Conservation (phyloP, 192 early-diverging fungal species). For the Nowakowskiella sp. region DNA sequence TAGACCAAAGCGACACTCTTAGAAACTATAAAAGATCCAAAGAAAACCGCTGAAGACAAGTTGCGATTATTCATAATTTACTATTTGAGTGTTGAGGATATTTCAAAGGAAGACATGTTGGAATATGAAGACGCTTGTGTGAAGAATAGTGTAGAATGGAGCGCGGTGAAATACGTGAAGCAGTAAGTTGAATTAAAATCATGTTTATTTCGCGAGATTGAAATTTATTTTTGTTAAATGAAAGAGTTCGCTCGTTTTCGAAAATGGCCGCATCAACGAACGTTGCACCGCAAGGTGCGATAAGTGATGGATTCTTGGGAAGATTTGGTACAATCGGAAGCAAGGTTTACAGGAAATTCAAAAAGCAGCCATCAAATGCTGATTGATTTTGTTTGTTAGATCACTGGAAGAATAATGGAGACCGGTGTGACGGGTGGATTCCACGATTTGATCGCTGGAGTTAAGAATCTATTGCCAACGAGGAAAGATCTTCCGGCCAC, state of each 20-base stretch:
- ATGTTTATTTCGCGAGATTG: conserved; percentile 6
- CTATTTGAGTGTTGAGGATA: conserved; percentile 62
- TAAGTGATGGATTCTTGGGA: conserved; percentile 35
- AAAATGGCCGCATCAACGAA: conserved; percentile 33
- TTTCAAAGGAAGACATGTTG: conserved; percentile 74
- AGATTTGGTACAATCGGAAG: conserved; percentile 35
- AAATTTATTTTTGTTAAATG: conserved; percentile 4
- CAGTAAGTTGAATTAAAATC: conserved; percentile 38
- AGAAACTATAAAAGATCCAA: conserved; percentile 75
- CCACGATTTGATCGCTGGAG: conserved; percentile 63
- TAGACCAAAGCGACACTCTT: conserved; percentile 69
- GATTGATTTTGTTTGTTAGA: conserved; percentile 7
- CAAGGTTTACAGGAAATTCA: conserved; percentile 26
- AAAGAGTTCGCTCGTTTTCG: conserved; percentile 31
- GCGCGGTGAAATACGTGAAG: conserved; percentile 75
- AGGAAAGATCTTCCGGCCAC: conserved; percentile 84
- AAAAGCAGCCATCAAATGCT: background rate
- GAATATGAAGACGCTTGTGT: conserved; percentile 74
- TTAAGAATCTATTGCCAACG: conserved; percentile 89
- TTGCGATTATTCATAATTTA: conserved; percentile 83
- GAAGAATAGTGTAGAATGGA: conserved; percentile 66
- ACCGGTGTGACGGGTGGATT: conserved; percentile 38
- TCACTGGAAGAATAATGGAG: conserved; percentile 36
- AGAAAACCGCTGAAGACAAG: conserved; percentile 79
- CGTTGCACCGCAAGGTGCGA: conserved; percentile 5